Base-by-base conservation (phyloP, 1,139 yeast species). In the Blastobotrys persicus region DNA sequence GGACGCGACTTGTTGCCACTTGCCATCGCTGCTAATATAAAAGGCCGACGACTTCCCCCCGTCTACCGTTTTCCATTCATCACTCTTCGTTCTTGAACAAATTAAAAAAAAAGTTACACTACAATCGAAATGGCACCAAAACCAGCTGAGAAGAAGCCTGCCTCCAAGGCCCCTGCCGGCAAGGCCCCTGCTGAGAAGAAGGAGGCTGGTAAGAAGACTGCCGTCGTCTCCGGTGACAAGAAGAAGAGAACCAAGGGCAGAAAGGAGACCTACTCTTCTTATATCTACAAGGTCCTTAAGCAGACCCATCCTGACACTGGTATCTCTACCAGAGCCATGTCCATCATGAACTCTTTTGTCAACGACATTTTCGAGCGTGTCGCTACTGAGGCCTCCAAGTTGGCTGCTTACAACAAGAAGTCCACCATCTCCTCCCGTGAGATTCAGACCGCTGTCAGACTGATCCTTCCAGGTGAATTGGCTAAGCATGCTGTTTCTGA, bases 241-340 rank as follows among this genome's bases (percentile, higher is more conserved):
- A 91, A 89, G 84, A 91, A 88, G 89, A 89, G 95, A 81, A 73
- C 89, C 66, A 92, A 91, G 86, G 78, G 94, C 67, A 88, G 98
- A 85, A 91, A 89, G 87, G 98, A 92, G 78, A 89, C 98, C 59
- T 92, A 91, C 83, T 89, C 97, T 61, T 89, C 98, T 59, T 92
- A 92, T 79, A 92, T 92, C 71, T 92, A 91, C 94, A 92, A 92
- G 79, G 98, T 89, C 64, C 84, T 91, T 75, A 88, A 91, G 79
- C 96, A 92, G 81, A 91, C 98, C 60, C 97, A 94, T 78, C 96
- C 98, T 75, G 98, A 92, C 75, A 92, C 98, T 59, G 98, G 98
- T 89, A 92, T 92, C 72, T 92, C 98, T 62, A 96, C 91, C 77
- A 88, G 89, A 77, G 97, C 98, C 64, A 92, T 92, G 97, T 89